Conservation (phyloP, 495 filamentous ascomycete genomes). For the Elasticomyces elasticus region DNA sequence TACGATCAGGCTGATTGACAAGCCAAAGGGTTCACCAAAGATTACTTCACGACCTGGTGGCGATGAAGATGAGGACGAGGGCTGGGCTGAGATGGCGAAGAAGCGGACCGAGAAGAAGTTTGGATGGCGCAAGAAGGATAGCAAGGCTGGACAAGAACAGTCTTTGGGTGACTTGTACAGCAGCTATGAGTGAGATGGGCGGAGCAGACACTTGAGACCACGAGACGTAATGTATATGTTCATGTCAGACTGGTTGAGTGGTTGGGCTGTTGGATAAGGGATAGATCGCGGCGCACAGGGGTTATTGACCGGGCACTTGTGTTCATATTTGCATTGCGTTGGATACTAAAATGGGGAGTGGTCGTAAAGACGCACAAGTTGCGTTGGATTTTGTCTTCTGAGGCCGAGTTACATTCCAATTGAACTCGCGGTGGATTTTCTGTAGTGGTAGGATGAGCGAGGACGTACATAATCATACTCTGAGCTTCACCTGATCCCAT, state of each 20-base stretch:
- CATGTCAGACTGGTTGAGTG: no score
- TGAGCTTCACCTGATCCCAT: background rate
- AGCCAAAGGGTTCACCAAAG: conserved; percentile 17
- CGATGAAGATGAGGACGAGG: conserved; percentile 75
- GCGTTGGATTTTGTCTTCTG: no score
- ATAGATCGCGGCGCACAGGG: background rate
- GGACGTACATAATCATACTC: background rate
- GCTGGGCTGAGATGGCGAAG: conserved; percentile 78
- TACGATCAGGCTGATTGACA: conserved; percentile 18
- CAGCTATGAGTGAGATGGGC: background rate
- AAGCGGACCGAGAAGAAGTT: conserved; percentile 73
- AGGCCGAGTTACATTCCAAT: no score
- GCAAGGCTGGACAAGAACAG: background rate
- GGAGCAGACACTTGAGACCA: background rate
- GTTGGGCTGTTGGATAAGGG: background rate
- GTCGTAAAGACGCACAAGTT: no score
- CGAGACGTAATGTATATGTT: conserved; percentile 3
- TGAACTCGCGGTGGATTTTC: background rate
- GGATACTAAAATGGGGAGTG: background rate
- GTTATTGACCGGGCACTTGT: background rate
- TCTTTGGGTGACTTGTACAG: conserved; percentile 4
- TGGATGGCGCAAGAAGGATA: conserved; percentile 54
- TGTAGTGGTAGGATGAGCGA: background rate
- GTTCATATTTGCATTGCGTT: background rate
- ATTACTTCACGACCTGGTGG: conserved; percentile 1